Evolutionary conservation across 2,329 filamentous ascomycete genomes (phyloP).

Genomic region (Cercospora sp.): DNA sequence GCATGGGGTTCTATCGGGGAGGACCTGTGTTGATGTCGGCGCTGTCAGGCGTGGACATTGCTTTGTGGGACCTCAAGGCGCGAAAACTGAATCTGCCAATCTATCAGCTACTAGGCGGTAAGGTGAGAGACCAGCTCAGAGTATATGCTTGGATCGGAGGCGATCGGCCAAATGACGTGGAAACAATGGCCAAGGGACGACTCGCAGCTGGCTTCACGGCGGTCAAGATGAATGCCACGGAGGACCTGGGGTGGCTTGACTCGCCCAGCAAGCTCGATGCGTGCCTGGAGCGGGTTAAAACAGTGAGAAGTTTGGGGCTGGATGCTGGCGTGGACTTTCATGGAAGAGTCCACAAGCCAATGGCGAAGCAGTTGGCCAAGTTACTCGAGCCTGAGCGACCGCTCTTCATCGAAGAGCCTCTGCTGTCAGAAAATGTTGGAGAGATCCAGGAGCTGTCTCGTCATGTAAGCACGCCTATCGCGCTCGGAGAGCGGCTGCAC

Average conservation of each 20-base stretch:
- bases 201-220: slow-evolving; percentile 63
- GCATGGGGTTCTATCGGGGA: slow-evolving; percentile 70
- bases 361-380: slow-evolving; percentile 73
- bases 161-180: slow-evolving; percentile 67
- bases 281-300: slow-evolving; percentile 65
- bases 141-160: slow-evolving; percentile 81
- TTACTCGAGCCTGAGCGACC: slow-evolving; percentile 66
- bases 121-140: slow-evolving; percentile 66
- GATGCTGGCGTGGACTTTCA: slow-evolving; percentile 78
- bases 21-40: slow-evolving; percentile 80
- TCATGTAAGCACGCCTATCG: slow-evolving; percentile 64
- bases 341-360: slow-evolving; percentile 72
- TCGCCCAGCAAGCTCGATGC: slow-evolving; percentile 64
- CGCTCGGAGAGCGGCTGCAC: slow-evolving; percentile 70
- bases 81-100: slow-evolving; percentile 65
- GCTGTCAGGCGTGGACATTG: slow-evolving; percentile 74
- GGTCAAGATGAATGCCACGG: slow-evolving; percentile 79
- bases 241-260: slow-evolving; percentile 74
- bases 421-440: slow-evolving; percentile 68
- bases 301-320: slow-evolving; percentile 67
- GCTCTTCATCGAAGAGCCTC: slow-evolving; percentile 72
- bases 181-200: slow-evolving; percentile 50
- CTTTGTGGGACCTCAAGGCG: slow-evolving; percentile 75
- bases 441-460: slow-evolving; percentile 62
- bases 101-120: slow-evolving; percentile 72